Evolutionary conservation across 495 filamentous ascomycete genomes (phyloP), one percentile per base, ranked within the genome.

Genomic region (Trypethelium eluteriae): DNA sequence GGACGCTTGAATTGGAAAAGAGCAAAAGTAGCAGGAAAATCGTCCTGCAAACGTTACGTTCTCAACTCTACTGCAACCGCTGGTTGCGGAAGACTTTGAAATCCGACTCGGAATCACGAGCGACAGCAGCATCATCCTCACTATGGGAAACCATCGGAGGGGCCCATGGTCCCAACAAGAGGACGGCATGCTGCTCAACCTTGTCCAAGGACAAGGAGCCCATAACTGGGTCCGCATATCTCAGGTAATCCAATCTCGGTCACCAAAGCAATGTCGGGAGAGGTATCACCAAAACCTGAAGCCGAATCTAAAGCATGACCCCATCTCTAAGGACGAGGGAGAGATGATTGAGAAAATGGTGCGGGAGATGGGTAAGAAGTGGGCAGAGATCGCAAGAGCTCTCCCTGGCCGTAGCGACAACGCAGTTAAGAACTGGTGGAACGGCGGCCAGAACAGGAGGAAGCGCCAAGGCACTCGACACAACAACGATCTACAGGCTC

Each of bases 381-480:
- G 94, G 94, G 94, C 94, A 2, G 91, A 97, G 70, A 98, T 98
- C 70, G 93, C 94, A 36, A 84, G 94, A 71, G 80, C 84, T 18
- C 84, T 98, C 34, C 84, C 88, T 18, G 93, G 93, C 68, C 86
- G 94, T 70, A 96, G 92, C 79, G 94, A 98, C 81, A 98, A 98
- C 74, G 90, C 91, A 39, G 92, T 98, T 62, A 98, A 98, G 85
- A 98, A 98, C 78, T 98, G 92, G 91, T 97, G 91, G 91, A 98
- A 98, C 77, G 93, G 94, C 41, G 90, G 89, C 73, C 88, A 91
- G 86, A 96, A 97, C 78, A 69, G 77, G 79, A 70, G 79, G 83
- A 57, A 79, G 75, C 70, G 78, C 82, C 76, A 74, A 79, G 77
- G 69, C 79, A 73, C 65, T 80, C 72, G 63, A 76, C 75, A 62